Evolutionary conservation across 192 early-diverging fungal genomes (phyloP).

Genomic region (Linnemannia elongata): DNA sequence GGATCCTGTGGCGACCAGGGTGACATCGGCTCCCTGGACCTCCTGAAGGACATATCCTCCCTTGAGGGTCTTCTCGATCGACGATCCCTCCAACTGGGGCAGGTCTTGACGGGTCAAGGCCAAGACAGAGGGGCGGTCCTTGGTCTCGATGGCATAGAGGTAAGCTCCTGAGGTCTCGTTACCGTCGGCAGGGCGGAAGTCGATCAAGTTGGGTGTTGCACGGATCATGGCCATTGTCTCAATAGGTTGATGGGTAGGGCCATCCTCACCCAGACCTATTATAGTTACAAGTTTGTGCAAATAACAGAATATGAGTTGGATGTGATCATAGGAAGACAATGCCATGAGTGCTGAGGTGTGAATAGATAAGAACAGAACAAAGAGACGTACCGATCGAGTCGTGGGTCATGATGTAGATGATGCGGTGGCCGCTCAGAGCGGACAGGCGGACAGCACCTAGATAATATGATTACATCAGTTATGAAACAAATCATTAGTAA

Average conservation of each 20-base stretch:
- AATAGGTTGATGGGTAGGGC: slow-evolving; percentile 98
- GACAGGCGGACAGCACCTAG: slow-evolving; percentile 90
- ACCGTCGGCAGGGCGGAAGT: slow-evolving; percentile 94
- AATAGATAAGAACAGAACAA: not conserved
- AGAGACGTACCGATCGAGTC: slow-evolving; percentile 88
- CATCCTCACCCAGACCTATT: slow-evolving; percentile 90
- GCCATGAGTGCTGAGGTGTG: not conserved
- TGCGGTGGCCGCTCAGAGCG: slow-evolving; percentile 89
- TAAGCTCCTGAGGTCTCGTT: slow-evolving; percentile 95
- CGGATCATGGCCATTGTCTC: slow-evolving; percentile 93
- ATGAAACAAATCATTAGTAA: slow-evolving; percentile 28
- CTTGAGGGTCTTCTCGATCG: slow-evolving; percentile 82
- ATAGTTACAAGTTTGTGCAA: not conserved
- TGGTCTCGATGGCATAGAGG: slow-evolving; percentile 80
- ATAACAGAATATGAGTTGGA: not conserved
- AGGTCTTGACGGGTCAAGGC: slow-evolving; percentile 94
- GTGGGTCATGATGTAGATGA: slow-evolving; percentile 99
- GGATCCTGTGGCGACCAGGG: slow-evolving; percentile 90
- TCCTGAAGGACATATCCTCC: slow-evolving; percentile 91
- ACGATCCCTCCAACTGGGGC: slow-evolving; percentile 90
- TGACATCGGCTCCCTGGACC: slow-evolving; percentile 70
- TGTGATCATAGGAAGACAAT: too few species aligned
- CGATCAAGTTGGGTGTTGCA: slow-evolving; percentile 90
- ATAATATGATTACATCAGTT: slow-evolving; percentile 44
- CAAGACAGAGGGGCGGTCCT: slow-evolving; percentile 82